Base-by-base conservation (phyloP, 108 stramenopile species). In the Cyclostephanos tholiformis region DNA sequence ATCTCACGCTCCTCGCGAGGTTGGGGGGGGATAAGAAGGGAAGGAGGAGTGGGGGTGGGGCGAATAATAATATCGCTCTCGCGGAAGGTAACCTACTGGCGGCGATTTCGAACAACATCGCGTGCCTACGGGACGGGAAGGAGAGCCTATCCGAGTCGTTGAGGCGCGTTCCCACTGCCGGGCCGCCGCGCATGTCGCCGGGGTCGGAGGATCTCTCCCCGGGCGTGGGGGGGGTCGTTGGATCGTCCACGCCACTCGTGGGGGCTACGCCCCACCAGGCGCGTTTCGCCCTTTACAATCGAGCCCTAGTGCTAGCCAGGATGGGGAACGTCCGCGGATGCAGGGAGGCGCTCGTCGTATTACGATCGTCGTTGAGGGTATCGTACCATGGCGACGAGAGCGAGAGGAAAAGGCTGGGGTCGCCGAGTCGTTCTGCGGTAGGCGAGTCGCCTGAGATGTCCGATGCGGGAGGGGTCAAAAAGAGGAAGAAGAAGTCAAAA, bases 211-310 rank as follows among this genome's bases (percentile, higher is more conserved):
- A n/a, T n/a, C n/a, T n/a, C n/a, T n/a, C n/a, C n/a, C n/a, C n/a
- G n/a, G n/a, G n/a, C n/a, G n/a, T n/a, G n/a, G n/a, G n/a, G n/a
- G n/a, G n/a, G n/a, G n/a, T n/a, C n/a, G n/a, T n/a, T n/a, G n/a
- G n/a, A n/a, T 30, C 35, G 23, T 65, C 30, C 16, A 27, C 61
- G 35, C 80, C 74, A 63, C 57, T 82, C 63, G 74, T 72, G 16
- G 80, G 74, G 12, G 74, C 80, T 2, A 80, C 83, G 6, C 83
- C 83, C 29, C 79, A 80, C 39, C 83, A 84, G 74, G 76, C 76
- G 29, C 64, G 83, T 16, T 62, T 71, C 19, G 77, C 75, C 1
- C 26, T 84, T 35, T 80, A 65, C 56, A 84, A 84, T 68, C 74
- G 79, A 27, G 74, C 83, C 0, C 30, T 84, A 14, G 59, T 80